Percentiles rank a stretch among this genome's conserved stretches.
Conservation (phyloP, 2,329 filamentous ascomycete species). For the Phialophora expanda region DNA sequence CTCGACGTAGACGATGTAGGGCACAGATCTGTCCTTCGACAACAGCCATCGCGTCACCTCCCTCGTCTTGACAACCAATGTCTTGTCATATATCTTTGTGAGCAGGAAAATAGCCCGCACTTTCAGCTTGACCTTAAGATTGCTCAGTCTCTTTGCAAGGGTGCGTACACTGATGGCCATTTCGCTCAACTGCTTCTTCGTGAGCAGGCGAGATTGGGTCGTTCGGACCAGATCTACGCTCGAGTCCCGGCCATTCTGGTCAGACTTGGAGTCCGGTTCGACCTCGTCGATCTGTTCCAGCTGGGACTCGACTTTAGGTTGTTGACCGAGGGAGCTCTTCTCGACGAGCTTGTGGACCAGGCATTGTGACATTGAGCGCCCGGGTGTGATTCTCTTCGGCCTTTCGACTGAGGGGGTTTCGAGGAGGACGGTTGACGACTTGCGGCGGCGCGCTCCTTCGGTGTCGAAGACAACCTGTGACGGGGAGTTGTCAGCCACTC, state of each 20-base stretch:
- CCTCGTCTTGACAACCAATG: conserved; percentile 75
- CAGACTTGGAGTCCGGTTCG: conserved; percentile 40
- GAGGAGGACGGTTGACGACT: conserved; percentile 61
- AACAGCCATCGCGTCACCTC: conserved; percentile 82
- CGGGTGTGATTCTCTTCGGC: conserved; percentile 48
- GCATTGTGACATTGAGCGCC: conserved; percentile 58
- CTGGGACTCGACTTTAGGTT: conserved; percentile 34
- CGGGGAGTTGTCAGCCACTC: not conserved
- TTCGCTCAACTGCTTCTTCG: conserved; percentile 91
- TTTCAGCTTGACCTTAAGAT: conserved; percentile 79
- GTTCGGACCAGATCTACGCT: conserved; percentile 48
- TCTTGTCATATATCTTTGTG: conserved; percentile 88
- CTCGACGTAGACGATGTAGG: conserved; percentile 82
- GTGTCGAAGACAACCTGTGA: conserved; percentile 64
- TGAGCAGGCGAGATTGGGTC: conserved; percentile 75
- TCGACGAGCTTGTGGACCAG: conserved; percentile 67
- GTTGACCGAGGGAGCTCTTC: conserved; percentile 39
- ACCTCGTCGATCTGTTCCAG: conserved; percentile 37
- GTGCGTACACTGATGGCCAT: conserved; percentile 97
- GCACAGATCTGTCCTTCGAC: conserved; percentile 67
- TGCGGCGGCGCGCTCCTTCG: conserved; percentile 60
- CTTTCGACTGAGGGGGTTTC: conserved; percentile 29
- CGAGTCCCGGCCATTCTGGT: conserved; percentile 18
- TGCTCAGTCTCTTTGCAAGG: conserved; percentile 82
- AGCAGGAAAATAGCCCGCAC: conserved; percentile 85